Conservation (phyloP, 805 yeast genomes). For the Wickerhamomyces sydowiorum region DNA sequence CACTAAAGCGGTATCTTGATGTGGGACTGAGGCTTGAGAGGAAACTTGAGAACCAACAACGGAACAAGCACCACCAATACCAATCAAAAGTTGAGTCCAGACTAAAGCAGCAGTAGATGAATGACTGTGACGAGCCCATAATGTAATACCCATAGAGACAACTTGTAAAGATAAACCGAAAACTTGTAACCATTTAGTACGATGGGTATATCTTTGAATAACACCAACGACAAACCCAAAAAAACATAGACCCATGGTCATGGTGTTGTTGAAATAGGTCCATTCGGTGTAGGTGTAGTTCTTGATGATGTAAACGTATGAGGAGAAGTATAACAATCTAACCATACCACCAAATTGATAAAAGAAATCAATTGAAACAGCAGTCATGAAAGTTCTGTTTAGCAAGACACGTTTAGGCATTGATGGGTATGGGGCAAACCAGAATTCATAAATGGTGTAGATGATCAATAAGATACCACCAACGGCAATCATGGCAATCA, state of each 20-base stretch:
- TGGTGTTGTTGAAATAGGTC: slow-evolving; percentile 33
- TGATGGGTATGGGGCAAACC: slow-evolving; percentile 30
- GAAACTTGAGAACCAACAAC: slow-evolving; percentile 32
- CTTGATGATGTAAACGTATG: slow-evolving; percentile 27
- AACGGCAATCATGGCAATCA: slow-evolving; percentile 38
- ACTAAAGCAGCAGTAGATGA: slow-evolving; percentile 20
- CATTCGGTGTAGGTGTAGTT: slow-evolving; percentile 28
- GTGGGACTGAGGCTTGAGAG: slow-evolving; percentile 36
- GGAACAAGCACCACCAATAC: slow-evolving; percentile 35
- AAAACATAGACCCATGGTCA: slow-evolving; percentile 30
- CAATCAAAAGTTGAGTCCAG: slow-evolving; percentile 29
- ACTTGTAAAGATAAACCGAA: slow-evolving; percentile 29
- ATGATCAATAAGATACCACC: slow-evolving; percentile 31
- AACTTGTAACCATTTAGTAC: slow-evolving; percentile 31
- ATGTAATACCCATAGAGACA: slow-evolving; percentile 27
- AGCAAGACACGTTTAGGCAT: slow-evolving; percentile 30
- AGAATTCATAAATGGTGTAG: slow-evolving; percentile 31
- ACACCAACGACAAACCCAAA: slow-evolving; percentile 33
- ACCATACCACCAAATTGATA: slow-evolving; percentile 26
- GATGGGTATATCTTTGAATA: slow-evolving; percentile 27
- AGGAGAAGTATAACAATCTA: slow-evolving; percentile 26
- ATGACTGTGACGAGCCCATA: slow-evolving; percentile 21
- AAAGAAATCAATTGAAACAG: slow-evolving; percentile 28
- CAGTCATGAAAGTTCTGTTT: slow-evolving; percentile 32
- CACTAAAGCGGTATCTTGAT: slow-evolving; percentile 35